Conservation (phyloP, 2,329 filamentous ascomycete species). For the Trichoderma polysporum region DNA sequence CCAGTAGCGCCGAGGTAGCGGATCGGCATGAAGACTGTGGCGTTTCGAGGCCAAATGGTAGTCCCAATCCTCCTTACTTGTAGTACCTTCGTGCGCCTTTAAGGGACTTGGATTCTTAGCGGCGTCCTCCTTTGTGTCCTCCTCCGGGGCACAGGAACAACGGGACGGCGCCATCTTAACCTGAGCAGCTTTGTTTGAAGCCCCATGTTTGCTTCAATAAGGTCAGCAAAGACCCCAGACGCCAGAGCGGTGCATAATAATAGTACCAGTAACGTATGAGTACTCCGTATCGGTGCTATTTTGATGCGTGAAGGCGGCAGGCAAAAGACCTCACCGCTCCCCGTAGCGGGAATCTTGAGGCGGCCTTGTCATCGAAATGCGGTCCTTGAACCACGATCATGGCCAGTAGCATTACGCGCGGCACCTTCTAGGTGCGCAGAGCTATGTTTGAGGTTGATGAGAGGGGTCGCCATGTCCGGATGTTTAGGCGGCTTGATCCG, state of each 20-base stretch:
- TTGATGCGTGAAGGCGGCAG: background rate
- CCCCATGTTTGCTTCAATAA: constrained; percentile 10
- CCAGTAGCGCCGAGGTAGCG: constrained; percentile 12
- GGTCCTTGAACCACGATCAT: background rate
- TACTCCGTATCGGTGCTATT: background rate
- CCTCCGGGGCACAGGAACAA: constrained; percentile 2
- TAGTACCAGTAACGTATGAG: constrained; percentile 5
- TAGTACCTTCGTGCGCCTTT: background rate
- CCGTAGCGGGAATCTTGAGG: constrained; percentile 1
- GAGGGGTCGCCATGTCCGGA: constrained; percentile 30
- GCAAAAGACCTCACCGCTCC: constrained; percentile 15
- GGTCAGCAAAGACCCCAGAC: constrained; percentile 6
- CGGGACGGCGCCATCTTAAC: background rate
- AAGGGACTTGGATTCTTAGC: background rate
- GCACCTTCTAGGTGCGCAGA: constrained; percentile 9
- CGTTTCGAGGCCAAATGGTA: constrained; percentile 4
- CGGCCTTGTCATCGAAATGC: background rate
- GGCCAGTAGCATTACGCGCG: constrained; percentile 12
- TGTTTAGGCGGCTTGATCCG: constrained; percentile 19
- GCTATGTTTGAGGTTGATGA: constrained; percentile 54
- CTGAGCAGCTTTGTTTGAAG: background rate
- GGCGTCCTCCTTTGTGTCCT: background rate
- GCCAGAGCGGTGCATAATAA: background rate
- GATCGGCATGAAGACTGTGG: constrained; percentile 12
- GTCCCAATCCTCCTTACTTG: background rate